phyloP scores from a whole-genome alignment of 805 yeast species.

The Candida ficus region DNA sequence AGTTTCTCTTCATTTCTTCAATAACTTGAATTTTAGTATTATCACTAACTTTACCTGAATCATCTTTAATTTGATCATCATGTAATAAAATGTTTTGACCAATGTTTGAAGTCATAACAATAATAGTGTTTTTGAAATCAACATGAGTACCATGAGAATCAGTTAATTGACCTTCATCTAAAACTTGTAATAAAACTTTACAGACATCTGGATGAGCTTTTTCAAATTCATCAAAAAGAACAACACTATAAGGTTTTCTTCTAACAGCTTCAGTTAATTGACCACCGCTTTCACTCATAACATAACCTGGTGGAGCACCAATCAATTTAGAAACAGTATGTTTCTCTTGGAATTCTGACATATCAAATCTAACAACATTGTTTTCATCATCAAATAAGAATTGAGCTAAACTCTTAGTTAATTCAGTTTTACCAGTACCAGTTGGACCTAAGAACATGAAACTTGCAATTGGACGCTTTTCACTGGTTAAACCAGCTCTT shows the following conservation, averaged over 20 bases:
- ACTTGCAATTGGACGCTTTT: conserved; percentile 92
- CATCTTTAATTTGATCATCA: conserved; percentile 45
- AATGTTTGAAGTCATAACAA: conserved; percentile 94
- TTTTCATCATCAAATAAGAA: conserved; percentile 86
- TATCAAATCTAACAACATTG: conserved; percentile 87
- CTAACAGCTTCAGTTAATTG: conserved; percentile 95
- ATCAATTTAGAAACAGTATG: conserved; percentile 86
- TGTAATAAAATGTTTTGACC: conserved; percentile 85
- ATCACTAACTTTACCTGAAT: conserved; percentile 53
- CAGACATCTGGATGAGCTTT: conserved; percentile 97
- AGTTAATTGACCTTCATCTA: conserved; percentile 92
- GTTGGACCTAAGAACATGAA: conserved; percentile 98
- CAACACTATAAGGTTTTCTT: conserved; percentile 90
- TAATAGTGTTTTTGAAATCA: conserved; percentile 90
- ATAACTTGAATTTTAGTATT: conserved; percentile 53
- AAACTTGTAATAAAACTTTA: conserved; percentile 81
- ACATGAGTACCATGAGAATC: conserved; percentile 94
- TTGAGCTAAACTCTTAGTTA: conserved; percentile 88
- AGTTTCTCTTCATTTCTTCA: conserved; percentile 62
- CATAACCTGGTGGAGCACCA: conserved; percentile 98
- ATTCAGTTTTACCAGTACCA: conserved; percentile 97
- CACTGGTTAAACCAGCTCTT: conserved; percentile 93
- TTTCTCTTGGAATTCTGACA: conserved; percentile 97
- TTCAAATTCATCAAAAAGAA: conserved; percentile 92
- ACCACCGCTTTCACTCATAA: conserved; percentile 89